Percentiles rank a stretch among this genome's conserved stretches.
Evolutionary conservation across 83 land plant genomes (phyloP).

Genomic region (Larix sibirica): DNA sequence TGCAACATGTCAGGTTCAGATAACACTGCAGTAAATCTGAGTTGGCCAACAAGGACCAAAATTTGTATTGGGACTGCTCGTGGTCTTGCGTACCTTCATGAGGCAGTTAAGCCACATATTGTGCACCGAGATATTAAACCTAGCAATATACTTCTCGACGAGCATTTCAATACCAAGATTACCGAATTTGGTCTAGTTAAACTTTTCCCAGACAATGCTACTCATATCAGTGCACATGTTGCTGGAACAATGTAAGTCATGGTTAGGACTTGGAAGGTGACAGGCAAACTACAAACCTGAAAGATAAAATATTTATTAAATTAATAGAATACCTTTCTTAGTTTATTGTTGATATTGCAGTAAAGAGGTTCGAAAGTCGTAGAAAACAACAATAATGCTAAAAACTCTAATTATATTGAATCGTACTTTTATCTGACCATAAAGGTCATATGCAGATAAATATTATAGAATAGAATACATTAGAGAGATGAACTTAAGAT

Average conservation of each 20-base stretch:
- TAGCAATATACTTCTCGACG: constrained; percentile 39
- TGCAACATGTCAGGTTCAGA: constrained; percentile 9
- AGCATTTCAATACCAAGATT: too few relatives aligned
- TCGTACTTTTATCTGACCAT: background rate
- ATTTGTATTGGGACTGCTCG: constrained; percentile 23
- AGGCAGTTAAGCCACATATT: too few relatives aligned
- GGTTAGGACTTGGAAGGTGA: background rate
- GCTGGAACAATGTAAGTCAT: constrained; percentile 72
- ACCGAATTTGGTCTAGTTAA: background rate
- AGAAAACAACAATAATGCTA: background rate
- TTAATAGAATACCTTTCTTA: background rate
- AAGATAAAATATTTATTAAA: background rate
- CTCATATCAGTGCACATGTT: constrained; percentile 61
- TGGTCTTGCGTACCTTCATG: constrained; percentile 28
- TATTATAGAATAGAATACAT: background rate
- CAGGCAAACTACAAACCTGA: background rate
- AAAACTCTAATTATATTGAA: background rate
- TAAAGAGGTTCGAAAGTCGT: background rate
- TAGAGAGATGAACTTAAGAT: background rate
- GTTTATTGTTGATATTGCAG: background rate
- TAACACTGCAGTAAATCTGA: background rate
- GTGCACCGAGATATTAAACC: constrained; percentile 78
- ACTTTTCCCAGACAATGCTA: constrained; percentile 54
- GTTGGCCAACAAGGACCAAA: too few relatives aligned
- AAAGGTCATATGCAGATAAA: background rate